Percentiles rank a stretch among this genome's conserved stretches.
Conservation (phyloP, 768 basidiomycete genomes). For the Tephrocybe sp. region DNA sequence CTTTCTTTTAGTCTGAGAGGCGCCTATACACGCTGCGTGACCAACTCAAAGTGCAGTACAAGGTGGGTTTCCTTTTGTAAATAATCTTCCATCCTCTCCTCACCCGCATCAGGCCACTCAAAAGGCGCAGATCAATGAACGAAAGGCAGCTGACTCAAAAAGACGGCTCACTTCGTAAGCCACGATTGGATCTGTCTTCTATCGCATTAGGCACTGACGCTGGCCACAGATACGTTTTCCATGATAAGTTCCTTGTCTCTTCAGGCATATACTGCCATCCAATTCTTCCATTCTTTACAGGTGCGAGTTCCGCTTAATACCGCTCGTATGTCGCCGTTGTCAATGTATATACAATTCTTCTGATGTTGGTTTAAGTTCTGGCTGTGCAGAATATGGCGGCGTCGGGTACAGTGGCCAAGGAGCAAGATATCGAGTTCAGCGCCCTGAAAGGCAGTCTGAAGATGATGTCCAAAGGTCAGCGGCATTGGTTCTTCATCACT, state of each 20-base stretch:
- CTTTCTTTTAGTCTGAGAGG: constrained; percentile 55
- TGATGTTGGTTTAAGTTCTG: constrained; percentile 40
- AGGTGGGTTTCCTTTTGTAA: constrained; percentile 25
- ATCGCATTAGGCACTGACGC: neutral
- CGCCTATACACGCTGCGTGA: constrained; percentile 67
- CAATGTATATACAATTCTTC: neutral
- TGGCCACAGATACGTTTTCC: constrained; percentile 61
- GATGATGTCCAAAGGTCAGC: constrained; percentile 92
- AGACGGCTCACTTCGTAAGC: constrained; percentile 75
- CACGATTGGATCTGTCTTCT: neutral
- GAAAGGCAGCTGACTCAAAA: constrained; percentile 77
- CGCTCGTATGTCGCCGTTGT: constrained; percentile 46
- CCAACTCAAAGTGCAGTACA: constrained; percentile 75
- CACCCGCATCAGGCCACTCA: constrained; percentile 54
- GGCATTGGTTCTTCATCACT: constrained; percentile 15
- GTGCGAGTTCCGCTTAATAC: constrained; percentile 82
- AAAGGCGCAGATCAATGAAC: constrained; percentile 75
- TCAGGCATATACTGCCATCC: constrained; percentile 6
- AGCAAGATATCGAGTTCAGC: constrained; percentile 85
- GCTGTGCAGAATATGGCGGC: constrained; percentile 94
- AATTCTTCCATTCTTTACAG: constrained; percentile 36
- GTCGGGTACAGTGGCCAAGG: constrained; percentile 63
- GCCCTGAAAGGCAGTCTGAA: constrained; percentile 78
- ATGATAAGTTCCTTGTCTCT: constrained; percentile 52
- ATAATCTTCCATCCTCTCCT: constrained; percentile 16